Evolutionary conservation across 2,329 filamentous ascomycete genomes (phyloP).

Genomic region (Arthrobotrys pseudoclavata): DNA sequence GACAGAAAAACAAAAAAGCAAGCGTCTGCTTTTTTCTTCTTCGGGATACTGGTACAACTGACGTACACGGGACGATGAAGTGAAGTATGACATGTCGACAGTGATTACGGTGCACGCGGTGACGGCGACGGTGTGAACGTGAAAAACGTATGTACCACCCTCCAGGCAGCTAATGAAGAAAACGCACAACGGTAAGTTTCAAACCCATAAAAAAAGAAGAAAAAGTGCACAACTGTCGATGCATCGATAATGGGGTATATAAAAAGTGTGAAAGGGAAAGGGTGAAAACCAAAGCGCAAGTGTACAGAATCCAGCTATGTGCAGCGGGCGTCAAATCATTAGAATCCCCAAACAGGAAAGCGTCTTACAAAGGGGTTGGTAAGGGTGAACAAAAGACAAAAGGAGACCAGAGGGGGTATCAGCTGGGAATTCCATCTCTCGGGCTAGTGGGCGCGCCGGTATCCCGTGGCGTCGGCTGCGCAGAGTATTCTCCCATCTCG

Average conservation of each 20-base stretch:
- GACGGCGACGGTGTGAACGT: not conserved
- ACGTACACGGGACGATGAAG: not conserved
- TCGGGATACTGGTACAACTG: conserved; percentile 11
- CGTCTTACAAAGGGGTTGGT: not conserved
- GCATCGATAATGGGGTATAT: conserved; percentile 28
- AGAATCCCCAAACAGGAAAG: conserved; percentile 4
- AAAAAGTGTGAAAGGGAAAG: conserved; percentile 11
- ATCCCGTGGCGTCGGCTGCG: conserved; percentile 45
- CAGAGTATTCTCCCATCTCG: conserved; percentile 42
- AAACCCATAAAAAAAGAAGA: conserved; percentile 21
- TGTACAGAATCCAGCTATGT: conserved; percentile 53
- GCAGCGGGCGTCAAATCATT: conserved; percentile 34
- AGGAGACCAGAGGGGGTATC: conserved; percentile 14
- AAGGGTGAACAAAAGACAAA: not conserved
- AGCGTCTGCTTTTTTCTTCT: not conserved
- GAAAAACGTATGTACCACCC: not conserved
- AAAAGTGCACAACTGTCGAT: conserved; percentile 18
- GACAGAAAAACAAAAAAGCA: not conserved
- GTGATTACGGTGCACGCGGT: not conserved
- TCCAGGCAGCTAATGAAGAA: conserved; percentile 13
- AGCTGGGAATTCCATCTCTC: conserved; percentile 38
- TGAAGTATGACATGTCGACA: not conserved
- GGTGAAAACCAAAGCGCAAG: conserved; percentile 7
- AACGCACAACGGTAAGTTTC: conserved; percentile 6
- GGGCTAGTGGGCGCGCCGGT: conserved; percentile 38